phyloP scores from a whole-genome alignment of 179 eudicot genomes.

The Gypsophila paniculata region DNA sequence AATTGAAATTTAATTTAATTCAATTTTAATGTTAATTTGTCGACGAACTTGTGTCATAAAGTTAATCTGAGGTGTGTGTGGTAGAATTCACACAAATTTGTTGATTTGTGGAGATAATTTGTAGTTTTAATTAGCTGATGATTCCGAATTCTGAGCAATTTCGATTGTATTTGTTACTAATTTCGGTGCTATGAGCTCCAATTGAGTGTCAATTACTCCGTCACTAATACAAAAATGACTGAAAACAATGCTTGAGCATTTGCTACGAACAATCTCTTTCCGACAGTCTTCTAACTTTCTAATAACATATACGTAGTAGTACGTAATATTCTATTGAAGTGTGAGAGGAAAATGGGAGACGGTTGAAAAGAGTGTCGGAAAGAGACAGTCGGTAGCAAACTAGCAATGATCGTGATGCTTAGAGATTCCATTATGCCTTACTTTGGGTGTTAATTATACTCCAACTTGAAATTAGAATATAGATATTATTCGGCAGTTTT shows the following conservation, averaged over 20 bases:
- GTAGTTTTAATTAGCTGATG: background rate
- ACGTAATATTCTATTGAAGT: no score
- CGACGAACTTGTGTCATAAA: constrained; percentile 15
- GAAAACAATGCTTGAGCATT: background rate
- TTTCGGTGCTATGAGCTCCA: background rate
- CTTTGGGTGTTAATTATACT: background rate
- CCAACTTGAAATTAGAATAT: background rate
- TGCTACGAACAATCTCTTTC: no score
- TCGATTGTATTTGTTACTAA: background rate
- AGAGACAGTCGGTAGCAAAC: no score
- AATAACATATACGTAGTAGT: no score
- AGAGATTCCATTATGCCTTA: background rate
- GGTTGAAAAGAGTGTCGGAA: no score
- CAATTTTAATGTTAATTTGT: constrained; percentile 14
- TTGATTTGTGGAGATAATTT: background rate
- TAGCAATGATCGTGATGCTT: no score
- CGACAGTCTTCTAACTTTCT: no score
- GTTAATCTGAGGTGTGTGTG: background rate
- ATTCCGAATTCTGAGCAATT: background rate
- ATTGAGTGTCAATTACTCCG: background rate
- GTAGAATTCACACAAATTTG: background rate
- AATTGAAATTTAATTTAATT: constrained; percentile 3
- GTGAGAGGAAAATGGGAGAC: no score
- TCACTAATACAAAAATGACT: background rate
- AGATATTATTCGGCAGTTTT: background rate